Evolutionary conservation across 257 asterid species (phyloP).

Genomic region (Solanum ossicruentum): DNA sequence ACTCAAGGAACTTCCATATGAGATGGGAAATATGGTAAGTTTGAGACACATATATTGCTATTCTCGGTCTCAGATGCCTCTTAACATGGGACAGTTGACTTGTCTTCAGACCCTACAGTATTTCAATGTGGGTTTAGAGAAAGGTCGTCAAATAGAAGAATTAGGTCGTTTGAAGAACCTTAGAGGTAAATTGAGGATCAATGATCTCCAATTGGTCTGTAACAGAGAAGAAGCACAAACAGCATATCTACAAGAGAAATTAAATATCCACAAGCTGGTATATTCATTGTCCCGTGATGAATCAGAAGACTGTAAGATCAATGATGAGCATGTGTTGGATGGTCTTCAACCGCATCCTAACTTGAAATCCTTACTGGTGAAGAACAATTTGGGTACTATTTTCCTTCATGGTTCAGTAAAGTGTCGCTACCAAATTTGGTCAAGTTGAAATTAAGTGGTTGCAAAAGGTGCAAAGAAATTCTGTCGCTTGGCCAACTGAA

Average conservation of each 20-base stretch:
- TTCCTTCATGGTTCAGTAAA: constrained; percentile 9
- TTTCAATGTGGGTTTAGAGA: not conserved
- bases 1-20: not conserved
- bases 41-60: not conserved
- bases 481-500: constrained; percentile 13
- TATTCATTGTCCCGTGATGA: not conserved
- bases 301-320: not conserved
- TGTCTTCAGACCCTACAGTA: not conserved
- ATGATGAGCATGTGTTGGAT: constrained; percentile 2
- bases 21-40: constrained; percentile 1
- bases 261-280: not conserved
- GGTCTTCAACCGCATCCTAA: constrained; percentile 11
- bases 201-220: not conserved
- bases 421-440: not conserved
- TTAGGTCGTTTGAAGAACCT: not conserved
- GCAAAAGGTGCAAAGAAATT: constrained; percentile 2
- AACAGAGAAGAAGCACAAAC: not conserved
- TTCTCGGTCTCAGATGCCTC: not conserved
- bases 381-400: not conserved
- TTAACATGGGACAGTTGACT: not conserved
- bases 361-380: not conserved
- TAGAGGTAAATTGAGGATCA: not conserved
- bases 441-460: not conserved
- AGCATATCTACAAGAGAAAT: not conserved
- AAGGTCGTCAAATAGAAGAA: not conserved